Evolutionary conservation across 2,329 filamentous ascomycete species (phyloP), one percentile per base, ranked within the genome.

Genomic region (Alternaria gaisen): DNA sequence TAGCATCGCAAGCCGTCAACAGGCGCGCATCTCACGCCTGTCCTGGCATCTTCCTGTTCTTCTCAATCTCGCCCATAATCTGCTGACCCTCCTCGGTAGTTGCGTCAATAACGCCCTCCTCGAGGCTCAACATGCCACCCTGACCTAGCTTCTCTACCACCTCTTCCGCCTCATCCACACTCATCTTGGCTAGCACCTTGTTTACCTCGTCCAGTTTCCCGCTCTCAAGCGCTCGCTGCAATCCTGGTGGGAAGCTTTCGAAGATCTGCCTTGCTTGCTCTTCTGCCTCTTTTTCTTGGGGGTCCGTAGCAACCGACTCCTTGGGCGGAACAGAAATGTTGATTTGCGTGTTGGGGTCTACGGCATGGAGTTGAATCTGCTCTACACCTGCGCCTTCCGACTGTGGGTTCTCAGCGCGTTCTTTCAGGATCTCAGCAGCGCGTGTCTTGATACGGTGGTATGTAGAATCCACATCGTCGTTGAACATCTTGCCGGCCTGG

Each of bases 301-400:
- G 72, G 8, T 76, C 73, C 0, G 63, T 61, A 0, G 75, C 60
- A 0, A 65, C 65, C 0, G 76, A 67, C 8, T 87, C 84, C 40
- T 84, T 83, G 0, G 90, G 84, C 12, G 95, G 94, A 40, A 97
- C 90, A 56, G 82, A 87, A 79, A 98, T 97, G 76, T 92, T 91
- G 77, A 99, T 97, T 63, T 91, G 90, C 3, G 94, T 97, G 48
- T 91, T 91, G 0, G 94, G 94, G 78, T 97, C 93, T 11, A 99
- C 94, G 14, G 95, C 94, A 77, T 99, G 95, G 47, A 99, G 86
- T 80, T 99, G 96, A 69, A 99, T 99, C 80, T 97, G 94, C 82
- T 99, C 95, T 10, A 97, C 91, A 20, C 90, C 92, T 24, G 85
- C 87, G 26, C 57, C 57, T 2, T 80, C 80, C 8, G 83, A 82